Conservation (phyloP, 345 rosid genomes). For the Citrus sp. region DNA sequence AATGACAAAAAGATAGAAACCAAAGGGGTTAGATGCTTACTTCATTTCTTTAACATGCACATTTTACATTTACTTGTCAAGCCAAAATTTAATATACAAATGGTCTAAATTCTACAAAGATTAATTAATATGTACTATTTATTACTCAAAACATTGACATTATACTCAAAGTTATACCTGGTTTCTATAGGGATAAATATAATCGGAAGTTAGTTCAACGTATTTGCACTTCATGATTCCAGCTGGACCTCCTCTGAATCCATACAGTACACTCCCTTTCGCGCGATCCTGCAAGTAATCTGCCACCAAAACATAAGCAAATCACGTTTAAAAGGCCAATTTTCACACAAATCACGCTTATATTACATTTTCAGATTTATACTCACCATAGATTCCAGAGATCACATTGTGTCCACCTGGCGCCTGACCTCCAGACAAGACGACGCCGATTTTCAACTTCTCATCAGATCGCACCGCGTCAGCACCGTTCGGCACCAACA, state of each 20-base stretch:
- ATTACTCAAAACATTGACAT: background rate
- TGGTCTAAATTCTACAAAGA: background rate
- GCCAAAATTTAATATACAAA: background rate
- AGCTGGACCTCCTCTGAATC: conserved; percentile 97
- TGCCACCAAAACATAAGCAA: conserved; percentile 22
- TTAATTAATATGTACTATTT: background rate
- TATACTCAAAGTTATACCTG: conserved; percentile 44
- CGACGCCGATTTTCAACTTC: conserved; percentile 88
- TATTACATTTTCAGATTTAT: background rate
- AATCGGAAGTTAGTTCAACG: conserved; percentile 64
- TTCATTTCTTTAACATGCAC: background rate
- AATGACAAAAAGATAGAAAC: background rate
- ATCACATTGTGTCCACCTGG: conserved; percentile 99
- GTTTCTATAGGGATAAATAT: conserved; percentile 77
- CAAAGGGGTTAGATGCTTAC: conserved; percentile 1
- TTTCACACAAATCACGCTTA: background rate
- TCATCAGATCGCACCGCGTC: conserved; percentile 30
- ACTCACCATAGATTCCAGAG: conserved; percentile 80
- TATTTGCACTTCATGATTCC: conserved; percentile 96
- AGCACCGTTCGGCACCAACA: conserved; percentile 46
- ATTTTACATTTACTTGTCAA: background rate
- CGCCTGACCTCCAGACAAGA: conserved; percentile 96
- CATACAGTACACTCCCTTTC: conserved; percentile 74
- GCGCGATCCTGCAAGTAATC: conserved; percentile 82
- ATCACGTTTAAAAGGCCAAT: background rate